Conservation (phyloP, 2,329 filamentous ascomycete genomes). For the Sclerotinia trifoliorum region DNA sequence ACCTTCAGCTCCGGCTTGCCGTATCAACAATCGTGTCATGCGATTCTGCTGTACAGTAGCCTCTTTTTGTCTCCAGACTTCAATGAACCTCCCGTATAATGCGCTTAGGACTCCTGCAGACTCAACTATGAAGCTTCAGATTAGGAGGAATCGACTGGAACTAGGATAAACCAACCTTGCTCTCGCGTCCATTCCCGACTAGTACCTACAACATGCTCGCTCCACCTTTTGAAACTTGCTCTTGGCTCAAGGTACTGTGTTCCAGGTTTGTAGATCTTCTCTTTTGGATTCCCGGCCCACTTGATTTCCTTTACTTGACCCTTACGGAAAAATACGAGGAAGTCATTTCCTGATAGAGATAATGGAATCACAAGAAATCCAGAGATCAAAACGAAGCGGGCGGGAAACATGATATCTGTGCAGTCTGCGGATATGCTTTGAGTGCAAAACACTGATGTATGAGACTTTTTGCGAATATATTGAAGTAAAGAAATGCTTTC, state of each 20-base stretch:
- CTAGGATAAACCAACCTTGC: constrained; percentile 46
- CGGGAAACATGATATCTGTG: constrained; percentile 74
- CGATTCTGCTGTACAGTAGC: constrained; percentile 73
- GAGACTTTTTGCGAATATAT: constrained; percentile 72
- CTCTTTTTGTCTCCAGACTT: constrained; percentile 91
- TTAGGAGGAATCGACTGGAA: not conserved
- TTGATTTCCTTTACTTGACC: constrained; percentile 74
- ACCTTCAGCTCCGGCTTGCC: constrained; percentile 22
- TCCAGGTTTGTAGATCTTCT: constrained; percentile 70
- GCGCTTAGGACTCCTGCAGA: constrained; percentile 84
- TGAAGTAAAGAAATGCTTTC: constrained; percentile 82
- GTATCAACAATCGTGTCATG: constrained; percentile 66
- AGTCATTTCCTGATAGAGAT: constrained; percentile 74
- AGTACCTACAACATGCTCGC: constrained; percentile 71
- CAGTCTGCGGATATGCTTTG: constrained; percentile 76
- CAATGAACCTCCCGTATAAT: constrained; percentile 85
- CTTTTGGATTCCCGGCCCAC: constrained; percentile 81
- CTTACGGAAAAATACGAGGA: constrained; percentile 85
- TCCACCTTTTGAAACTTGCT: constrained; percentile 78
- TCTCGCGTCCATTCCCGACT: constrained; percentile 87
- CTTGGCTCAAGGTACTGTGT: constrained; percentile 76
- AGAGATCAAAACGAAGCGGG: constrained; percentile 76
- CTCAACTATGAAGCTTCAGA: constrained; percentile 53
- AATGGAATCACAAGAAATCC: constrained; percentile 81
- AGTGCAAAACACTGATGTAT: constrained; percentile 74